phyloP scores from a whole-genome alignment of 2,329 filamentous ascomycete species.

The Alternaria triticina region DNA sequence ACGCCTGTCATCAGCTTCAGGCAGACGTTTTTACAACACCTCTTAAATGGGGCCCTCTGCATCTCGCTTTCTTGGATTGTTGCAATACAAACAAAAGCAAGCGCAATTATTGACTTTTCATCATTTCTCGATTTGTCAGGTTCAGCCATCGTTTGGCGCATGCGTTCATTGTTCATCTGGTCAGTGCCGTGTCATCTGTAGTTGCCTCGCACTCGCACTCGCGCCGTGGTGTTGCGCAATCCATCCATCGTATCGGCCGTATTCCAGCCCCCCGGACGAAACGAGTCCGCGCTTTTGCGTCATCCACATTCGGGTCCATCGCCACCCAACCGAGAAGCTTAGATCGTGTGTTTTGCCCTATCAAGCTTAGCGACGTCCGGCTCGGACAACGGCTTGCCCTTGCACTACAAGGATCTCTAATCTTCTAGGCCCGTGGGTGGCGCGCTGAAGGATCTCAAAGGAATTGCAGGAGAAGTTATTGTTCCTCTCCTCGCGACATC shows the following conservation, averaged over 20 bases:
- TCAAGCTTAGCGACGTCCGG: not conserved
- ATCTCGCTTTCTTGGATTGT: not conserved
- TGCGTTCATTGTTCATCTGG: not conserved
- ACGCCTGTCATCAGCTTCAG: not conserved
- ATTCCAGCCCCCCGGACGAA: constrained; percentile 1
- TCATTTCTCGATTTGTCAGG: not conserved
- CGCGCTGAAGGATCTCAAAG: constrained; percentile 4
- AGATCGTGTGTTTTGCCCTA: not conserved
- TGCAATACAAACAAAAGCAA: not conserved
- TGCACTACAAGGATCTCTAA: constrained; percentile 1
- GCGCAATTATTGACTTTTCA: not conserved
- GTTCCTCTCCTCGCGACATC: constrained; percentile 2
- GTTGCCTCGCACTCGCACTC: not conserved
- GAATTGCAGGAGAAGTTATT: not conserved
- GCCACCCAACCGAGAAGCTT: constrained; percentile 3
- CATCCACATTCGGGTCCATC: not conserved
- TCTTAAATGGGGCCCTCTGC: not conserved
- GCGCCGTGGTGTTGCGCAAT: not conserved
- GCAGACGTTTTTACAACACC: not conserved
- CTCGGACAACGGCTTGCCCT: not conserved
- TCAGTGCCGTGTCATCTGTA: not conserved
- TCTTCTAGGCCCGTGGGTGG: constrained; percentile 14
- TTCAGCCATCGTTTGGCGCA: not conserved
- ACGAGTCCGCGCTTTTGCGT: constrained; percentile 1
- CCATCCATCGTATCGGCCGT: constrained; percentile 5